Base-by-base conservation (phyloP, 345 rosid genomes). In the Camelina sativa region DNA sequence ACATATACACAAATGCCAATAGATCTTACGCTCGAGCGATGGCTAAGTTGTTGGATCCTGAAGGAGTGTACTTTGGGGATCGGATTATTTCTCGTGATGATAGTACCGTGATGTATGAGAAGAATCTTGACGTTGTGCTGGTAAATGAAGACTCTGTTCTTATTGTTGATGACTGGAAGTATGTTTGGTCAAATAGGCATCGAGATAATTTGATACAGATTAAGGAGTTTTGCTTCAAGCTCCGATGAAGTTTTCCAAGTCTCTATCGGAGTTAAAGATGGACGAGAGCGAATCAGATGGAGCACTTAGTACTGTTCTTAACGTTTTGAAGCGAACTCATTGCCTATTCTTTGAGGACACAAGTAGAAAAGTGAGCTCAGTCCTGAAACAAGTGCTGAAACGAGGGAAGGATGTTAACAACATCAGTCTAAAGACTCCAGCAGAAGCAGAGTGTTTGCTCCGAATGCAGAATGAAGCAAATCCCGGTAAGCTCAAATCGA, bases 61-160 rank as follows among this genome's bases (percentile, higher is more conserved):
- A 19, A 35, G 28, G 37, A 37, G 3, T 16, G 3, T 37, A 19
- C 3, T 37, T 60, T 1, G 11, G 10, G 6, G 30, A 19, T 37
- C 44, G 47, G 30, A 38, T 60, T 37, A 60, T 60, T 15, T 60
- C 47, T 60, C 47, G 65, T 19, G 65, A 60, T 17, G 47, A 60
- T 37, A 0, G 47, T 60, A 60, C 16, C 5, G 47, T 37, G 30
- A 60, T 16, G 5, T 2, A 8, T 38, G 20, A 19, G 64, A 60
- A 60, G 46, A 60, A 10, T 35, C 47, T 60, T 60, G 47, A 60
- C 20, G 28, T 19, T 6, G 30, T 60, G 46, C 0, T 37, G 16
- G 12, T 28, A 59, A n/a, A 60, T 1, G 9, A 38, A 40, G 32
- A 61, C 20, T 11, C 32, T 61, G 11, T 61, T 37, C 48, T n/a